Evolutionary conservation across 306 rosid species (phyloP).

Genomic region (Quercus bicolor): DNA sequence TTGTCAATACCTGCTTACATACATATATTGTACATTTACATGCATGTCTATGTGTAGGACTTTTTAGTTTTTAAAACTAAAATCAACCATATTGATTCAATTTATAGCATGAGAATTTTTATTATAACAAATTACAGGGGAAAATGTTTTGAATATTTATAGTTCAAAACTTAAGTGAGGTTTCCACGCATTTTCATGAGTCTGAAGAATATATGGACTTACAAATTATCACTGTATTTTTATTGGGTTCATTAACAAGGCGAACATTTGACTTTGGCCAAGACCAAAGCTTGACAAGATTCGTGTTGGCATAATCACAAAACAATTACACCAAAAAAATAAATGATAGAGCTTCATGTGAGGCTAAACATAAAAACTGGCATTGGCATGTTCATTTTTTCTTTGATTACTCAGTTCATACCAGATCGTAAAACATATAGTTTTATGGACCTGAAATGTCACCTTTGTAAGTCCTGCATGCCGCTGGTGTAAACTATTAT

Average conservation of each 20-base stretch:
- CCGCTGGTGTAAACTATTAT: slow-evolving; percentile 47
- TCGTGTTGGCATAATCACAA: neutral
- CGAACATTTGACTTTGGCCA: neutral
- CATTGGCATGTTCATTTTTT: neutral
- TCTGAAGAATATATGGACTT: too few relatives aligned
- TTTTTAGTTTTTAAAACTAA: too few relatives aligned
- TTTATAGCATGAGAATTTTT: too few relatives aligned
- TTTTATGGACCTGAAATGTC: neutral
- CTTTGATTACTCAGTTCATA: neutral
- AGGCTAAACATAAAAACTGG: neutral
- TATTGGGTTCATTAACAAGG: neutral
- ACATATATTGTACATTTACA: too few relatives aligned
- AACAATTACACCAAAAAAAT: neutral
- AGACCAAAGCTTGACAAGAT: neutral
- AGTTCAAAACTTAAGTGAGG: too few relatives aligned
- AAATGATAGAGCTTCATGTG: neutral
- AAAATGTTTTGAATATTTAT: too few relatives aligned
- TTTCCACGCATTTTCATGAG: too few relatives aligned
- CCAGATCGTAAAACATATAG: neutral
- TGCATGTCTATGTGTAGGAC: too few relatives aligned
- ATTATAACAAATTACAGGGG: too few relatives aligned
- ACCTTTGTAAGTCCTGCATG: slow-evolving; percentile 67
- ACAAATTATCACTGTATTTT: neutral
- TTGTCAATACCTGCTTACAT: too few relatives aligned
- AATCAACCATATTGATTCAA: too few relatives aligned